phyloP scores from a whole-genome alignment of 768 basidiomycete genomes.

The Pleurotus pulmonarius region DNA sequence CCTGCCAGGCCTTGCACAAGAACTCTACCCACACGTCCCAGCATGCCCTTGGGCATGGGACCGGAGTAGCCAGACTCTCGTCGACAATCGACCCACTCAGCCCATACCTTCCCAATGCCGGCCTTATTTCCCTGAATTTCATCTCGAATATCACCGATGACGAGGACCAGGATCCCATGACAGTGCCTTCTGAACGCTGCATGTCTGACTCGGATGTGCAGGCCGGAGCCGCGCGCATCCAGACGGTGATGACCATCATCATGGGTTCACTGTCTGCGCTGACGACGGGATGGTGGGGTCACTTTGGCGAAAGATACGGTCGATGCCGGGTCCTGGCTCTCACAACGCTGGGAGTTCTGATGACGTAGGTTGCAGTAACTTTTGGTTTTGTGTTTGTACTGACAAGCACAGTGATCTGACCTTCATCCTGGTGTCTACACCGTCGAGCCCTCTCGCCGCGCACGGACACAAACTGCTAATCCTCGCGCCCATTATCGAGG shows the following conservation, averaged over 20 bases:
- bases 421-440: constrained; percentile 81
- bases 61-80: constrained; percentile 23
- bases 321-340: constrained; percentile 75
- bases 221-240: constrained; percentile 65
- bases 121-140: constrained; percentile 7
- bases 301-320: constrained; percentile 75
- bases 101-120: constrained; percentile 9
- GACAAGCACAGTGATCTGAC: constrained; percentile 58
- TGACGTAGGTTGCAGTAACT: constrained; percentile 26
- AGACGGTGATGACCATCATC: constrained; percentile 71
- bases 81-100: constrained; percentile 12
- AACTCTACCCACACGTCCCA: constrained; percentile 36
- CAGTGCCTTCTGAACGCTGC: constrained; percentile 35
- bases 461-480: constrained; percentile 78
- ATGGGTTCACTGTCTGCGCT: constrained; percentile 81
- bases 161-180: constrained; percentile 30
- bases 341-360: constrained; percentile 55
- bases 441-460: constrained; percentile 51
- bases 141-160: constrained; percentile 16
- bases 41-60: constrained; percentile 15
- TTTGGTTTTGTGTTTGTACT: background rate
- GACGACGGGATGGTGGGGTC: constrained; percentile 90
- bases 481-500: constrained; percentile 79
- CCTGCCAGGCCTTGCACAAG: constrained; percentile 57
- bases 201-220: constrained; percentile 56